Conservation (phyloP, 768 basidiomycete genomes). For the Mycena olivaceomarginata region DNA sequence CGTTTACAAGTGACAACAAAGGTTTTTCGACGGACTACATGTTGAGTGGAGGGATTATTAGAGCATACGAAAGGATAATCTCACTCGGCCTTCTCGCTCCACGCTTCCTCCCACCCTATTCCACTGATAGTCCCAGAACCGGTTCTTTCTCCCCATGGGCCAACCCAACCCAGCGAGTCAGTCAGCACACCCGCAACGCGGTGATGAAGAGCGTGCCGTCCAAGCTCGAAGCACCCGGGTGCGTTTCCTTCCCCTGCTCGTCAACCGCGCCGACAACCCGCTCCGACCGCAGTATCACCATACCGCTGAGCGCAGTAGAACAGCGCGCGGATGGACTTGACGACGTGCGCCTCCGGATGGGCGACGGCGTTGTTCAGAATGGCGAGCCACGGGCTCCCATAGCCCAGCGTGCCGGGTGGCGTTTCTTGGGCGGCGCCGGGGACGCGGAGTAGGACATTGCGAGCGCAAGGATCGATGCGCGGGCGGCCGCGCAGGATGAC, state of each 20-base stretch:
- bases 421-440: constrained; percentile 50
- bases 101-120: constrained; percentile 74
- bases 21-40: not conserved
- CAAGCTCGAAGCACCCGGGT: constrained; percentile 61
- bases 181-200: constrained; percentile 75
- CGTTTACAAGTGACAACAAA: not conserved
- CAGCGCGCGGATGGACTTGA: constrained; percentile 70
- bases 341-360: constrained; percentile 72
- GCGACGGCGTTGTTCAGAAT: constrained; percentile 63
- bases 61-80: not conserved
- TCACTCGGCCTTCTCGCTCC: constrained; percentile 50
- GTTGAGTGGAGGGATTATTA: not conserved
- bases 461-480: constrained; percentile 66
- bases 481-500: constrained; percentile 71
- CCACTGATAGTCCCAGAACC: constrained; percentile 73
- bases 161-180: constrained; percentile 74
- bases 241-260: constrained; percentile 61
- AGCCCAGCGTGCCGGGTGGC: not conserved
- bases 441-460: constrained; percentile 65
- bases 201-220: constrained; percentile 77
- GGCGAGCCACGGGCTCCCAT: constrained; percentile 69
- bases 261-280: constrained; percentile 66
- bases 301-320: constrained; percentile 69
- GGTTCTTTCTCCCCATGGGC: constrained; percentile 68
- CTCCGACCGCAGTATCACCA: constrained; percentile 62